phyloP scores from a whole-genome alignment of 345 rosid species.

The Turnera subulata region DNA sequence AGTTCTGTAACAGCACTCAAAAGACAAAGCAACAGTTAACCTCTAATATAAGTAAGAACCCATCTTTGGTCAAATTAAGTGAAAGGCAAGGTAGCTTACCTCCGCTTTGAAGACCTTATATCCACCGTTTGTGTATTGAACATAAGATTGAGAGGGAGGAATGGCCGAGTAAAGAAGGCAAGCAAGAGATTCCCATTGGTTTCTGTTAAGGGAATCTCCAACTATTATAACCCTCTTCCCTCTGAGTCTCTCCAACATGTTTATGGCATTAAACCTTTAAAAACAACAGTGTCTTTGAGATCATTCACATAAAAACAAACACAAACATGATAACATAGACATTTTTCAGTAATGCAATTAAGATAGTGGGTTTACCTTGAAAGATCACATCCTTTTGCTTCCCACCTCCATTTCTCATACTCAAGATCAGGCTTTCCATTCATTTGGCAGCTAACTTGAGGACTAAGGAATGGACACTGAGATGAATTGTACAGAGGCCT shows the following conservation, averaged over 20 bases:
- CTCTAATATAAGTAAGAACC: background rate
- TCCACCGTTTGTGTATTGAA: constrained; percentile 7
- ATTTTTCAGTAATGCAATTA: too few relatives aligned
- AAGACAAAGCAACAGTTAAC: background rate
- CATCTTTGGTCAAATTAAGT: too few relatives aligned
- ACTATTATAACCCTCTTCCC: constrained; percentile 50
- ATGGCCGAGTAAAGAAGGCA: constrained; percentile 46
- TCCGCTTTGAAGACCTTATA: constrained; percentile 36
- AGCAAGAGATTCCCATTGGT: constrained; percentile 59
- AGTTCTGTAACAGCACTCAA: constrained; percentile 26
- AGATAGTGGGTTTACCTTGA: too few relatives aligned
- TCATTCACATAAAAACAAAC: background rate
- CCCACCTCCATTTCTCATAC: constrained; percentile 58
- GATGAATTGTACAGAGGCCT: constrained; percentile 26
- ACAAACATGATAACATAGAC: too few relatives aligned
- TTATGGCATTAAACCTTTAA: constrained; percentile 37
- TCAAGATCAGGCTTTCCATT: constrained; percentile 45
- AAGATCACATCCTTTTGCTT: constrained; percentile 37
- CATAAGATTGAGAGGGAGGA: constrained; percentile 24
- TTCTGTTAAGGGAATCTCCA: constrained; percentile 54
- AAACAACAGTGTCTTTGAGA: background rate
- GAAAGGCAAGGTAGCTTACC: constrained; percentile 27
- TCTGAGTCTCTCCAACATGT: constrained; percentile 44
- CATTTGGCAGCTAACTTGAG: constrained; percentile 42
- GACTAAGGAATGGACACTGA: constrained; percentile 45